Evolutionary conservation across 352 stramenopile species (phyloP), one percentile per base, ranked within the genome.

Genomic region (Phytophthora pistaciae): DNA sequence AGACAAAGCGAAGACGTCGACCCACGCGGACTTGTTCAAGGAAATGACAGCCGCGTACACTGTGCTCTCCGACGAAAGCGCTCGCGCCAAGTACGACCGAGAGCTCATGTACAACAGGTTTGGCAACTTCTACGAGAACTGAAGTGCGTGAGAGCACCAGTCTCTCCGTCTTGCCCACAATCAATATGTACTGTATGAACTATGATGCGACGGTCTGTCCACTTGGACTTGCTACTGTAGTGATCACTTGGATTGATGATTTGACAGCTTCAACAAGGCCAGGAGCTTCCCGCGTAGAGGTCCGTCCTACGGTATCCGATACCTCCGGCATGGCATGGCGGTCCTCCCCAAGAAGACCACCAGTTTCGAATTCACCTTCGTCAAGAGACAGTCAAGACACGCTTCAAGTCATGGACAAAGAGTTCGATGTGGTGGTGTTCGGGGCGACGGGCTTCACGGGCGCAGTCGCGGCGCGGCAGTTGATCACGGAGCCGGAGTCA

Each of bases 381-480:
- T 52, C 38, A 46, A 46, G 11, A 46, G 38, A 40, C 1, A 11
- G 31, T 36, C 31, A 36, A 36, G 31, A 36, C 31, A 13, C 31
- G 8, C 31, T 36, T 36, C 31, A 36, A 36, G 31, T 36, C 31
- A 62, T 58, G 42, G 54, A 13, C 54, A 70, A 69, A 46, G 64
- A 53, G 10, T 85, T 76, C 49, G 80, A 84, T 49, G 16, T 84
- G 16, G 80, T 97, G 14, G 68, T 98, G n/a, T 91, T 95, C 46
- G 91, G 90, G 49, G 91, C 83, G 14, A 97, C 88, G 16, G 92
- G 88, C 42, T 98, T 94, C 75, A 95, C 88, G 3, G 91, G 92
- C 29, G 67, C 70, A 36, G 72, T 98, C 38, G 78, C 87, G 7
- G 81, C 79, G 18, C 64, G 72, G 25, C 90, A 95, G 62, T 85